These are phyloP conservation scores for Phytophthora agathidicida DNA, from an alignment of 352 stramenopile species.

Conservation along the genomic window DNA sequence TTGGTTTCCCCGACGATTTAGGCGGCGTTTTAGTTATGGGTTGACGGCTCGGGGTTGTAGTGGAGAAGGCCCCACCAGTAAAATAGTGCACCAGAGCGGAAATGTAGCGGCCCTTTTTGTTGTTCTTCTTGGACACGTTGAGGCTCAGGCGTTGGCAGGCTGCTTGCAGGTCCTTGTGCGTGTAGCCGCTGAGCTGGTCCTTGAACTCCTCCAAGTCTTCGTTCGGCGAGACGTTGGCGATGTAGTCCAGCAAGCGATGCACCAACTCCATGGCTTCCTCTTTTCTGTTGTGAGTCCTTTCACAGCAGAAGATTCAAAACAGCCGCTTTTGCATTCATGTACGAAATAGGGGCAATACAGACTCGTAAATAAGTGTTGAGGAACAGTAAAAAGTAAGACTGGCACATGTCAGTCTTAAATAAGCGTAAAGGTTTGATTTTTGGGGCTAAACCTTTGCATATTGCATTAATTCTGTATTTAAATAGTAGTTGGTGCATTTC, in stretches of 20 bases:
- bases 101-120: conserved; percentile 25
- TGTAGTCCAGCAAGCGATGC: conserved; percentile 21
- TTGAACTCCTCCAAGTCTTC: conserved; percentile 15
- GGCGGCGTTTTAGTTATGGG: background rate
- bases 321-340: conserved; percentile 1
- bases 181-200: conserved; percentile 23
- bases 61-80: conserved; percentile 28
- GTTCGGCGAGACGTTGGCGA: conserved; percentile 10
- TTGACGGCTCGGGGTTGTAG: background rate
- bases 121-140: conserved; percentile 1
- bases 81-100: conserved; percentile 2
- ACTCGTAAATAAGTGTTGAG: background rate
- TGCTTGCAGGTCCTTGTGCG: conserved; percentile 15
- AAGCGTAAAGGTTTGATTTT: too few species aligned
- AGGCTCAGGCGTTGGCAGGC: conserved; percentile 20
- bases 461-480: too few species aligned
- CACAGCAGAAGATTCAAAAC: conserved; percentile 1
- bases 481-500: too few species aligned
- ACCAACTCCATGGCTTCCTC: conserved; percentile 21
- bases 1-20: background rate
- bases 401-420: background rate
- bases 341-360: background rate
- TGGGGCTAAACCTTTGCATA: too few species aligned
- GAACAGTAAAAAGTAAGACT: too few species aligned
- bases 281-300: background rate